A percentile compares a stretch with the other conserved stretches of the same genome.
Conservation (phyloP, 495 filamentous ascomycete genomes). For the Parachaetomium inaequale region DNA sequence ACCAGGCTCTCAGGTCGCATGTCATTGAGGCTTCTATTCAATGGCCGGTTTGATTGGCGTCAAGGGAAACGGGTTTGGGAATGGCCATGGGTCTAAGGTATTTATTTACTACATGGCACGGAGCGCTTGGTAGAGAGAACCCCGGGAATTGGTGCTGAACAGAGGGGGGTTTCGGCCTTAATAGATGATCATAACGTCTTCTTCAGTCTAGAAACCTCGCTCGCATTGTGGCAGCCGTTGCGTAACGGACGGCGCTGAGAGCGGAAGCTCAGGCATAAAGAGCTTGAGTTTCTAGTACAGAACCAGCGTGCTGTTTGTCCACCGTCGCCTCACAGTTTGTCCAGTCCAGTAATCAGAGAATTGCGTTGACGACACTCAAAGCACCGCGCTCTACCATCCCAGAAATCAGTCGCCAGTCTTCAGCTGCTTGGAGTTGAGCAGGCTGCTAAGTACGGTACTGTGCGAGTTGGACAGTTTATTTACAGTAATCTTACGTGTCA, state of each 20-base stretch:
- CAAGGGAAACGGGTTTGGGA: constrained; percentile 13
- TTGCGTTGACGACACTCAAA: background rate
- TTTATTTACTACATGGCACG: background rate
- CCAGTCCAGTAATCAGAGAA: background rate
- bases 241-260: too few relatives aligned
- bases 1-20: background rate
- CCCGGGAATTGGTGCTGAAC: background rate
- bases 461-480: too few relatives aligned
- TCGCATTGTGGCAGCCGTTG: background rate
- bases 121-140: background rate
- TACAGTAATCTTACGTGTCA: background rate
- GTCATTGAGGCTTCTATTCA: background rate
- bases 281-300: too few relatives aligned
- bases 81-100: background rate
- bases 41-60: constrained; percentile 23
- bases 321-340: background rate
- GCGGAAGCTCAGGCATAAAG: too few relatives aligned
- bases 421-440: too few relatives aligned
- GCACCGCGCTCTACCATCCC: too few relatives aligned
- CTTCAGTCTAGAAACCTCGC: background rate
- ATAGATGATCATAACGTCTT: background rate
- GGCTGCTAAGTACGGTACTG: too few relatives aligned
- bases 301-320: too few relatives aligned
- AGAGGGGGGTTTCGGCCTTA: background rate
- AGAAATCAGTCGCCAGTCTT: too few relatives aligned